A percentile compares a stretch with the other conserved stretches of the same genome.
Evolutionary conservation across 2,329 filamentous ascomycete species (phyloP).

Genomic region (Pseudocercospora eumusae): DNA sequence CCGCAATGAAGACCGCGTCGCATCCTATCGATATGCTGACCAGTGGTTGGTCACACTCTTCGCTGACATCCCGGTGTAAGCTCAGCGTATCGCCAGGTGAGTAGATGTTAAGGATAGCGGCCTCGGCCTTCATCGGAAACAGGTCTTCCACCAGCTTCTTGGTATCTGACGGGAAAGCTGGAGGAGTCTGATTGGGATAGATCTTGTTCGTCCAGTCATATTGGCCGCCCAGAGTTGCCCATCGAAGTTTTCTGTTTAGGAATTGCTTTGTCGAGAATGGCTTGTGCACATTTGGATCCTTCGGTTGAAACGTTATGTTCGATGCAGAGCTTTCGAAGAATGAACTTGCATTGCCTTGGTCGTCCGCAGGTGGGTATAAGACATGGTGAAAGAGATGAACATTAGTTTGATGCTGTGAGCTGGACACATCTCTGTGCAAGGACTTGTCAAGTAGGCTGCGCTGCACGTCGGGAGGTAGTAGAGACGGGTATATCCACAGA

Average conservation of each 20-base stretch:
- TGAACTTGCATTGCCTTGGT: conserved; percentile 47
- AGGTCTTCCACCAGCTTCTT: conserved; percentile 65
- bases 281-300: conserved; percentile 72
- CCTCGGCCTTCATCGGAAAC: conserved; percentile 81
- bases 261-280: conserved; percentile 69
- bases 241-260: conserved; percentile 79
- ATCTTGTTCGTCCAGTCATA: conserved; percentile 92
- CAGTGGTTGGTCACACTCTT: conserved; percentile 74
- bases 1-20: conserved; percentile 84
- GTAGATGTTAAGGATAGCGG: conserved; percentile 93
- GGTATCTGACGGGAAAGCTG: conserved; percentile 73
- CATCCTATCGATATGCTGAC: conserved; percentile 88
- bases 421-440: conserved; percentile 74
- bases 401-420: conserved; percentile 78
- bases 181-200: conserved; percentile 70
- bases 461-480: conserved; percentile 72
- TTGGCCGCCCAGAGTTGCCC: conserved; percentile 92
- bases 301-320: conserved; percentile 53
- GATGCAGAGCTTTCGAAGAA: conserved; percentile 53
- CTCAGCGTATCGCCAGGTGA: conserved; percentile 86
- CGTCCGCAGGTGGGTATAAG: conserved; percentile 56
- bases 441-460: conserved; percentile 68
- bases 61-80: conserved; percentile 91
- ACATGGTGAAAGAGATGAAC: conserved; percentile 80
- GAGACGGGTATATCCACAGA: conserved; percentile 72